phyloP scores from a whole-genome alignment of 2,329 filamentous ascomycete species.

The Aspergillus costaricaensis region DNA sequence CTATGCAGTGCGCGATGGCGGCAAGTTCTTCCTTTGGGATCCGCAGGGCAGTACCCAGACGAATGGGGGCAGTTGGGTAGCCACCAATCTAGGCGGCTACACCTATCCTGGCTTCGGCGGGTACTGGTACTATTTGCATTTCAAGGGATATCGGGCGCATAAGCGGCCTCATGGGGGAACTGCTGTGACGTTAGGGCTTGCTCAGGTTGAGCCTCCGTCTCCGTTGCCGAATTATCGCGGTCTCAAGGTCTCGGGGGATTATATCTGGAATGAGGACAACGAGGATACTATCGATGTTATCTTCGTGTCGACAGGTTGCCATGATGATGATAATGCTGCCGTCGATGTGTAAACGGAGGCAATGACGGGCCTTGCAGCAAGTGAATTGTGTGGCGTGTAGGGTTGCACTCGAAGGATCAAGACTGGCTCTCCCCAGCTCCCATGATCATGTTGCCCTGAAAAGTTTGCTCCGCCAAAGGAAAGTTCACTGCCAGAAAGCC shows the following conservation, averaged over 20 bases:
- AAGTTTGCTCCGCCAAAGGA: too few relatives aligned
- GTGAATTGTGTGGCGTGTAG: too few relatives aligned
- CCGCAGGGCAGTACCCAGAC: not conserved
- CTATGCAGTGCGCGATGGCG: not conserved
- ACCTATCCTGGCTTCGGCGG: not conserved
- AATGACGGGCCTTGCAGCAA: too few relatives aligned
- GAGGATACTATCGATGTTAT: not conserved
- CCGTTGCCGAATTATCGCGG: not conserved
- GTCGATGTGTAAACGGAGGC: not conserved
- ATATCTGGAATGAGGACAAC: not conserved
- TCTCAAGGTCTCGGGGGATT: not conserved
- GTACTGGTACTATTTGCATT: slow-evolving; percentile 2
- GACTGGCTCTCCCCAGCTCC: too few relatives aligned
- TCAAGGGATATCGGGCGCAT: not conserved
- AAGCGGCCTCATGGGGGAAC: not conserved
- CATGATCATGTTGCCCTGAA: too few relatives aligned
- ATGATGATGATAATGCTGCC: not conserved
- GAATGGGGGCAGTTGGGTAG: slow-evolving; percentile 3
- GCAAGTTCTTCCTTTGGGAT: slow-evolving; percentile 4
- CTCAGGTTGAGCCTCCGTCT: not conserved
- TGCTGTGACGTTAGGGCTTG: not conserved
- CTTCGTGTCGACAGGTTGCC: not conserved
- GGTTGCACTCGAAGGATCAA: too few relatives aligned
- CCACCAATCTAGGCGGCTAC: slow-evolving; percentile 1
- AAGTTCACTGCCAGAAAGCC: too few relatives aligned